Conservation (phyloP, 2,329 filamentous ascomycete species). For the Phialophora chinensis region DNA sequence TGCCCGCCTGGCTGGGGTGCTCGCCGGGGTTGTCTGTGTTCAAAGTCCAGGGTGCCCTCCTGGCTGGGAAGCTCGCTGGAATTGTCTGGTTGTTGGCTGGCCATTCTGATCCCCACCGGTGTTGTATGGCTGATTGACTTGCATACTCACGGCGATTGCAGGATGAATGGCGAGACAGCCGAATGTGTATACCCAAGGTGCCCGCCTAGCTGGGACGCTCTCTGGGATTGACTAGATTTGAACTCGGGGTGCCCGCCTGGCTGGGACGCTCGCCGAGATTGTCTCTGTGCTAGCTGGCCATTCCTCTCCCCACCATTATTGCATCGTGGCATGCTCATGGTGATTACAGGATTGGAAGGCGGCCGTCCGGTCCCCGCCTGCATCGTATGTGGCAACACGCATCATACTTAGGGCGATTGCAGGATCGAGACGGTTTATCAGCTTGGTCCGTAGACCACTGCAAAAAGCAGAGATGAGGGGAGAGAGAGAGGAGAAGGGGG, state of each 20-base stretch:
- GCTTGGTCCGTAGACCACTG: not conserved
- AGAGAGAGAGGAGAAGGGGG: not conserved
- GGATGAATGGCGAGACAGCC: not conserved
- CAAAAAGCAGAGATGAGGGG: not conserved
- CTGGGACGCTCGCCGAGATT: not conserved
- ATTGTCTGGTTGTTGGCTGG: not conserved
- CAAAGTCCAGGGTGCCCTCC: not conserved
- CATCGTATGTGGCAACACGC: constrained; percentile 1
- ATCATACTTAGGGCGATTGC: not conserved
- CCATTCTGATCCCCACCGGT: not conserved
- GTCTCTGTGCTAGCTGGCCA: not conserved
- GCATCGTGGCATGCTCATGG: not conserved
- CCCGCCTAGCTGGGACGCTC: not conserved
- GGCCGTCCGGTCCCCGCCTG: not conserved
- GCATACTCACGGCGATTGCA: not conserved
- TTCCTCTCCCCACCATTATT: not conserved
- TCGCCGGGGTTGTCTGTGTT: not conserved
- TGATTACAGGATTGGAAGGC: constrained; percentile 1
- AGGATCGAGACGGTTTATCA: not conserved
- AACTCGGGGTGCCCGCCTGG: not conserved
- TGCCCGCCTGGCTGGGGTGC: not conserved
- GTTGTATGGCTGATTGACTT: not conserved
- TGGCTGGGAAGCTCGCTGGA: not conserved
- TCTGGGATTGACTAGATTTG: not conserved
- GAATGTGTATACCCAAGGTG: not conserved